Evolutionary conservation across 352 stramenopile genomes (phyloP).

Genomic region (Pythium monospermum): DNA sequence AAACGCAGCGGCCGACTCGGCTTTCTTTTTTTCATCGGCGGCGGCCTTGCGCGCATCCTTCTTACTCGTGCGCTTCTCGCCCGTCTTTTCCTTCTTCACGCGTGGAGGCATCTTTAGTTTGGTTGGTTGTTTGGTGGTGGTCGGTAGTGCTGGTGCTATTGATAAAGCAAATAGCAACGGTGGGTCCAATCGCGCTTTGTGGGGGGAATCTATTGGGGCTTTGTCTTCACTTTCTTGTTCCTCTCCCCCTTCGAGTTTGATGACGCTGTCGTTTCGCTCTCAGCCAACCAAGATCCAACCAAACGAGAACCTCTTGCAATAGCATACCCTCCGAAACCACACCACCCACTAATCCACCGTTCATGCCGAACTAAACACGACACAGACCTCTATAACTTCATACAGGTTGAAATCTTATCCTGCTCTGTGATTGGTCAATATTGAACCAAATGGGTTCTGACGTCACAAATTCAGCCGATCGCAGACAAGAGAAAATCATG

Average conservation of each 20-base stretch:
- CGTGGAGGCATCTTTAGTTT: conserved; percentile 40
- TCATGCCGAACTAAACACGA: too few species aligned
- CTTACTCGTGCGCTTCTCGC: conserved; percentile 52
- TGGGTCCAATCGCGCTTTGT: too few species aligned
- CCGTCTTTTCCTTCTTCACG: conserved; percentile 61
- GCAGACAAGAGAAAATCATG: neutral
- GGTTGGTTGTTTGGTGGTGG: neutral
- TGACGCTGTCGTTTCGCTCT: conserved; percentile 16
- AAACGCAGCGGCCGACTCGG: conserved; percentile 55
- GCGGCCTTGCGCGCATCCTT: conserved; percentile 73
- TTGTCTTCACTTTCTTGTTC: too few species aligned
- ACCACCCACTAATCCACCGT: too few species aligned
- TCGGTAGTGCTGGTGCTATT: too few species aligned
- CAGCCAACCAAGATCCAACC: conserved; percentile 29
- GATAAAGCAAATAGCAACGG: too few species aligned
- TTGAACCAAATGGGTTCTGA: neutral
- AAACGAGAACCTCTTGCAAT: conserved; percentile 5
- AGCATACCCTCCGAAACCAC: too few species aligned
- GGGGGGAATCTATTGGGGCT: neutral
- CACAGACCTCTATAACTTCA: conserved; percentile 1
- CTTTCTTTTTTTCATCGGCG: conserved; percentile 75
- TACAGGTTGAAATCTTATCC: neutral
- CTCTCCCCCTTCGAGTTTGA: too few species aligned
- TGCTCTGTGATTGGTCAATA: neutral
- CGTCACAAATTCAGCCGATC: neutral